Evolutionary conservation across 805 yeast genomes (phyloP), one percentile per base, ranked within the genome.

Genomic region (Wickerhamiella musiphila): DNA sequence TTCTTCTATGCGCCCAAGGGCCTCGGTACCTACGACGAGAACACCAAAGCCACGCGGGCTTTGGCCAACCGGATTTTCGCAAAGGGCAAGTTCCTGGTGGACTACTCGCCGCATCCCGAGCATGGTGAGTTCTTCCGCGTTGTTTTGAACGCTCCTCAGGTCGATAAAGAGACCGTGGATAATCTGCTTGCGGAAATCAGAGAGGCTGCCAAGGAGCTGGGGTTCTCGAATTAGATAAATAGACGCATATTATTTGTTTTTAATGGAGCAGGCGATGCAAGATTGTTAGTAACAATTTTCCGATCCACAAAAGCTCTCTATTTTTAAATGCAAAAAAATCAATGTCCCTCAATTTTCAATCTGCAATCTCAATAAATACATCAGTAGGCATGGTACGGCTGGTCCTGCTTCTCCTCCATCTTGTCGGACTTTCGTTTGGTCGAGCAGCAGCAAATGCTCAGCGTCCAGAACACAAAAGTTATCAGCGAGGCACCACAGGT

Each of bases 41-140:
- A 66, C 52, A 70, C 83, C 1, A 49, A 44, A 14, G 55, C 58
- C 16, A 81, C 93, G 0, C 57, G 86, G 26, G 51, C 45, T 38
- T 73, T 81, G 36, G 77, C 78, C 3, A 48, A 64, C 7, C 62
- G 60, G 39, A 58, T 79, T 34, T 82, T 75, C 42, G 51, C 58
- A 17, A 51, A 60, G 23, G 81, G 82, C n/a, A 63, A 68, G 45
- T 79, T 74, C 48, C 56, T 81, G 43, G 65, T 81, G 23, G 93
- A 79, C 49, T 81, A 68, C 49, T 74, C 92, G 12, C 92, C 92
- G 2, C 65, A 66, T 26, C 55, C 52, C 2, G 65, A 65, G 28
- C 55, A 61, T 14, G 93, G 92, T 5, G 90, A 78, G 52, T 81
- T 81, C 48, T 79, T 79, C 60, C 60, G 93, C 35, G 86, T 77